Base-by-base conservation (phyloP, 108 stramenopile genomes). In the Pseudonitzschia multiseries region DNA sequence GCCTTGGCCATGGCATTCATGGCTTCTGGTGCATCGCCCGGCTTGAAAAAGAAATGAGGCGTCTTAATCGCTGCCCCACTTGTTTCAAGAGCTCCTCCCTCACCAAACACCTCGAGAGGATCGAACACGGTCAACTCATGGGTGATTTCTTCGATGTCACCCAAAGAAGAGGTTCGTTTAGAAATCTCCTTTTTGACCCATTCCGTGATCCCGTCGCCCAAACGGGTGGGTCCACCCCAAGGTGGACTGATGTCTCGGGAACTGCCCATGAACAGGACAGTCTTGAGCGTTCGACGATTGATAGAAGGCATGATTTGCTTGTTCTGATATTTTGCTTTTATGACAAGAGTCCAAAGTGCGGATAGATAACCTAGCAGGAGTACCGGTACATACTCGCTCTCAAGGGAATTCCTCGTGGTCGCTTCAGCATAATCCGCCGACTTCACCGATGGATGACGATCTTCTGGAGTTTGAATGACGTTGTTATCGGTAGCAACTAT, bases 211-310 rank as follows among this genome's bases (percentile, higher is more conserved):
- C 88, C 82, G 63, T 87, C 86, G 56, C 85, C 86, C 24, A 84
- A 71, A 43, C 85, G 79, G 24, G 29, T 42, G 53, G 83, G 83
- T 28, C 87, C 87, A 15, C 87, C 87, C 87, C 87, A 88, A 10
- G 81, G 68, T 12, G 87, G 83, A 29, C 68, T 36, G 26, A 80
- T 68, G 53, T 78, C 83, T 42, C 81, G 50, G 48, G 88, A 79
- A 17, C 78, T 79, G 8, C 88, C 88, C 71, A 89, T 75, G 83
- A 89, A 89, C 33, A 89, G 69, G 36, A 89, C 84, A 8, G 88
- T 89, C 57, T 87, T 89, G 46, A 89, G 70, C 10, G 26, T 26
- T 56, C 26, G 21, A 26, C 17, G 13, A 10, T 13, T 56, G 9
- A 20, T 22, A 56, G 24, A 24, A 10, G 26, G 13, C 26, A 26